A percentile compares a stretch with the other conserved stretches of the same genome.
Evolutionary conservation across 179 eudicot species (phyloP).

Genomic region (Pouteria campechiana): DNA sequence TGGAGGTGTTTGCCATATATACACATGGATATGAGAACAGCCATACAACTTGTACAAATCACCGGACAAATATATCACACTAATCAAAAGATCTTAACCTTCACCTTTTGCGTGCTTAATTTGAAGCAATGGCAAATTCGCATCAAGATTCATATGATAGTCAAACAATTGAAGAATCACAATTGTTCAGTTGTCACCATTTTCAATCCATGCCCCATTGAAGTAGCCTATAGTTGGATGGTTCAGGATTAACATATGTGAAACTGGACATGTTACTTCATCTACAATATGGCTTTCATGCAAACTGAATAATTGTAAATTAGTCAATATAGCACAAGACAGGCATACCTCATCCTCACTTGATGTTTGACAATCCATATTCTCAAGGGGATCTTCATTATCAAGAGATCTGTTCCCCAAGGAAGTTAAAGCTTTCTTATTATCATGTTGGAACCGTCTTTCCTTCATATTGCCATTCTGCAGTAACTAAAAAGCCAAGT

Average conservation of each 20-base stretch:
- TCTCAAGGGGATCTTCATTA: constrained; percentile 35
- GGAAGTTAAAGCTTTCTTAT: constrained; percentile 14
- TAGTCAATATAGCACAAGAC: not conserved
- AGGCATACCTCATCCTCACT: constrained; percentile 49
- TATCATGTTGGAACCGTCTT: constrained; percentile 7
- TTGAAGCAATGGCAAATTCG: too few relatives aligned
- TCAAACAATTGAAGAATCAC: not conserved
- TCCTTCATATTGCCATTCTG: constrained; percentile 28
- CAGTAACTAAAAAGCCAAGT: constrained; percentile 4
- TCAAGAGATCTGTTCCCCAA: constrained; percentile 12
- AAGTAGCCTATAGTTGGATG: too few relatives aligned
- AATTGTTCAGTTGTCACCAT: too few relatives aligned
- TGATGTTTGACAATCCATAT: constrained; percentile 33
- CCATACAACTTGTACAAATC: too few relatives aligned
- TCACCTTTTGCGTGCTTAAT: too few relatives aligned
- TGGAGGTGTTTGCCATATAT: too few relatives aligned
- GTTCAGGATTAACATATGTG: too few relatives aligned
- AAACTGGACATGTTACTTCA: not conserved
- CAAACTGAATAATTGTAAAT: not conserved
- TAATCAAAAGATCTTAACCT: too few relatives aligned
- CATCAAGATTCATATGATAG: not conserved
- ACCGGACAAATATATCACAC: too few relatives aligned
- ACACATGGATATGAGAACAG: too few relatives aligned
- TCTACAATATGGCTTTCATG: not conserved
- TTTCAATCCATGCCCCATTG: too few relatives aligned